A percentile compares a stretch with the other conserved stretches of the same genome.
Conservation (phyloP, 148 eudicot genomes). For the Heliamphora exappendiculata region DNA sequence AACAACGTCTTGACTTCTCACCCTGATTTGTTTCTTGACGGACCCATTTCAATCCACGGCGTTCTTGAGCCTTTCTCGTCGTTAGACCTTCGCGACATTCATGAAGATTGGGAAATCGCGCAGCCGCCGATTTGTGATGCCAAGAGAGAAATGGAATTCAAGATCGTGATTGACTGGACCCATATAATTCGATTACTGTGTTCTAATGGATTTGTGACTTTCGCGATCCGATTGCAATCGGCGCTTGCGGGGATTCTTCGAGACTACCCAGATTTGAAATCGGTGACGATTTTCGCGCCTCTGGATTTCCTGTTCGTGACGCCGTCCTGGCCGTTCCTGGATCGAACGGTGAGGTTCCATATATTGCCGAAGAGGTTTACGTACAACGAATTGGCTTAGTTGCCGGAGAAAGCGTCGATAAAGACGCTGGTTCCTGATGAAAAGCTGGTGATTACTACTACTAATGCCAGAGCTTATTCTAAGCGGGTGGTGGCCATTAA, state of each 20-base stretch:
- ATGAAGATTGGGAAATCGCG: constrained; percentile 15
- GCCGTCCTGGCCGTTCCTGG: constrained; percentile 32
- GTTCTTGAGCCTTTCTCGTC: constrained; percentile 39
- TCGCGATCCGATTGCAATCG: constrained; percentile 47
- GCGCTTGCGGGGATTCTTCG: constrained; percentile 35
- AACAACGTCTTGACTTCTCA: constrained; percentile 47
- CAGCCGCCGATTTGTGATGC: constrained; percentile 16
- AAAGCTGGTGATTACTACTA: constrained; percentile 27
- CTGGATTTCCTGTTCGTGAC: constrained; percentile 32
- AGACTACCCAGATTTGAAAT: constrained; percentile 31
- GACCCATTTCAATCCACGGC: constrained; percentile 52
- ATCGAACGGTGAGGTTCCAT: constrained; percentile 46
- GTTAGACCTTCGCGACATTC: constrained; percentile 5
- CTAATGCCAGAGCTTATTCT: constrained; percentile 15
- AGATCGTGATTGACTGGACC: constrained; percentile 25
- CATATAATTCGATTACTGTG: constrained; percentile 29
- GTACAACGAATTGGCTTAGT: constrained; percentile 25
- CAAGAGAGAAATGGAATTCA: not conserved
- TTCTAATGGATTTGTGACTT: constrained; percentile 41
- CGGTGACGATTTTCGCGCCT: constrained; percentile 50
- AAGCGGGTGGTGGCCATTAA: constrained; percentile 27
- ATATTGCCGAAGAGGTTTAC: constrained; percentile 30
- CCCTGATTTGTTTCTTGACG: constrained; percentile 55
- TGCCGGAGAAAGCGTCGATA: constrained; percentile 29
- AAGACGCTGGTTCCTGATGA: constrained; percentile 31